Evolutionary conservation across 495 filamentous ascomycete genomes (phyloP).

Genomic region (Aspergillus hancockii): DNA sequence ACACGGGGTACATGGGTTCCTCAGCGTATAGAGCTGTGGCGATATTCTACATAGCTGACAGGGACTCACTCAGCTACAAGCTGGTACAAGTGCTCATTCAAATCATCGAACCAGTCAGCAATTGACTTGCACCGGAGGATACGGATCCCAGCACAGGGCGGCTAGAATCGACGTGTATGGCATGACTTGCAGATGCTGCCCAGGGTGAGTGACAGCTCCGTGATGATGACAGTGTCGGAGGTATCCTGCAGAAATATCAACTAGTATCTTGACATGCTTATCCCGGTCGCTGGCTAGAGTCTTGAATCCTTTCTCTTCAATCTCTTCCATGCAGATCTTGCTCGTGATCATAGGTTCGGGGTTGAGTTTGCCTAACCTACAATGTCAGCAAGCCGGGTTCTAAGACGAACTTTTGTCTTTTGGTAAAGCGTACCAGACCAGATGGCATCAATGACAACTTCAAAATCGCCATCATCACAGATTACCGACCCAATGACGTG

Average conservation of each 20-base stretch:
- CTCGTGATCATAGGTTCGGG: conserved; percentile 56
- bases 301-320: conserved; percentile 56
- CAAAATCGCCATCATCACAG: conserved; percentile 55
- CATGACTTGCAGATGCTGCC: neutral
- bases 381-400: conserved; percentile 23
- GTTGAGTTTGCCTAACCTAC: conserved; percentile 24
- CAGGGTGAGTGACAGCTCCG: neutral
- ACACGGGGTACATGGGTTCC: neutral
- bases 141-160: neutral
- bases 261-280: conserved; percentile 56
- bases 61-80: neutral
- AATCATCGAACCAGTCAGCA: neutral
- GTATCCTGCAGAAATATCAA: conserved; percentile 9
- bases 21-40: neutral
- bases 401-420: neutral
- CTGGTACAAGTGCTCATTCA: neutral
- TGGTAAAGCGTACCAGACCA: conserved; percentile 36
- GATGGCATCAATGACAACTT: conserved; percentile 56
- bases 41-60: neutral
- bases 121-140: neutral
- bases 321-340: conserved; percentile 51
- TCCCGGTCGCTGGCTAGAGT: conserved; percentile 54
- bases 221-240: neutral
- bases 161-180: neutral
- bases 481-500: conserved; percentile 27